phyloP scores from a whole-genome alignment of 2,329 filamentous ascomycete genomes.

The Sarocladium kiliense region DNA sequence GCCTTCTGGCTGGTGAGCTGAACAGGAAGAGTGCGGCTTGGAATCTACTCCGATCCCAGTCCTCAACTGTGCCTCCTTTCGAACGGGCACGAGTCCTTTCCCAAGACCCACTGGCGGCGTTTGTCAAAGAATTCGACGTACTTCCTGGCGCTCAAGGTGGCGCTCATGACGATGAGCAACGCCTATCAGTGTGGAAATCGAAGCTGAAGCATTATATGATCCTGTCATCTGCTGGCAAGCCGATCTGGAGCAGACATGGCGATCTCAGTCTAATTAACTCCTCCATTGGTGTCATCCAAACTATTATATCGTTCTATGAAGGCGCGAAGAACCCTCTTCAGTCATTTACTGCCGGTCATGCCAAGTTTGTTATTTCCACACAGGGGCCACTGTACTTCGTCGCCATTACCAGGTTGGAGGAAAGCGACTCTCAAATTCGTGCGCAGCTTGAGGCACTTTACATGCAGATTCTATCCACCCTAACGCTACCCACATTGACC shows the following conservation, averaged over 20 bases:
- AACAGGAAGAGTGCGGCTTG: conserved; percentile 63
- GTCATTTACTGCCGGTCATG: conserved; percentile 80
- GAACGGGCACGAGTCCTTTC: conserved; percentile 41
- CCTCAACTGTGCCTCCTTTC: conserved; percentile 55
- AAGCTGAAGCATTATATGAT: conserved; percentile 98
- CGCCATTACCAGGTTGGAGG: conserved; percentile 85
- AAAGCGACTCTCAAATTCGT: conserved; percentile 83
- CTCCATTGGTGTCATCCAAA: conserved; percentile 93
- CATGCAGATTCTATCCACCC: conserved; percentile 94
- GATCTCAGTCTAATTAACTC: conserved; percentile 85
- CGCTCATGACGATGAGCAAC: conserved; percentile 44
- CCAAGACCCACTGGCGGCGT: conserved; percentile 57
- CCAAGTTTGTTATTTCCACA: conserved; percentile 79
- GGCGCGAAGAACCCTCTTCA: conserved; percentile 70
- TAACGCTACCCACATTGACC: conserved; percentile 81
- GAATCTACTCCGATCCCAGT: conserved; percentile 60
- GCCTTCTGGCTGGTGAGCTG: conserved; percentile 69
- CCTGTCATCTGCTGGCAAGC: conserved; percentile 91
- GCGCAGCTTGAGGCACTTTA: conserved; percentile 90
- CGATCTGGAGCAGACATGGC: conserved; percentile 93
- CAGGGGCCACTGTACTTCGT: conserved; percentile 89
- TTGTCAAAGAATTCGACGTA: conserved; percentile 72
- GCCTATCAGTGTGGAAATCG: conserved; percentile 74
- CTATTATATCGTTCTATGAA: conserved; percentile 95
- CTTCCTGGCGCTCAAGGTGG: conserved; percentile 52